Base-by-base conservation (phyloP, 495 filamentous ascomycete species). In the Durotheca rogersii region DNA sequence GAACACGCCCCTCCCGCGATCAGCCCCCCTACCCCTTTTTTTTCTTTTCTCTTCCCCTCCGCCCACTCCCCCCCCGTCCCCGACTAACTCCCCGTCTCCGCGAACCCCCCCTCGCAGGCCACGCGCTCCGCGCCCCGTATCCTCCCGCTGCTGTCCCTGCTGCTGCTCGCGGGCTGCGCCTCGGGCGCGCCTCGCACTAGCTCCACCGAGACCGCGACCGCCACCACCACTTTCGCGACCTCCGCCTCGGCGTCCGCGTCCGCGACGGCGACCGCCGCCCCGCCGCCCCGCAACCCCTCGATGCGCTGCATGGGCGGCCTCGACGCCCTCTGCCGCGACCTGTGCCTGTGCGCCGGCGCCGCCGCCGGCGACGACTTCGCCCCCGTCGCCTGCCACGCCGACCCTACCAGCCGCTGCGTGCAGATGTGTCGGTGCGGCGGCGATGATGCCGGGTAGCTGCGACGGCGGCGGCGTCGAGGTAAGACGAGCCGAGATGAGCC, bases 281-380 rank as follows among this genome's bases (percentile, higher is more conserved):
- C 23, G 32, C 31, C 15, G 11, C n/a, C 14, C 52, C 35, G 25
- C 27, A 39, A 2, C 14, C 33, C 21, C 37, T 41, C 37, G 17
- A 59, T 62, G 59, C 17, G 34, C 1, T 62, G 59, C 55, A 29
- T 18, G 29, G 59, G 36, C 16, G 49, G 59, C 55, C 43, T 62
- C 10, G 51, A 44, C 25, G 25, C n/a, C 30, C 59, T 48, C 16
- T 62, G 59, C 43, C 29, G 45, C 15, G 43, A 46, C 47, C 23
- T 62, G 39, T 62, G 59, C 20, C 18, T 16, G 12, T 62, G 59
- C 51, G 17, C 41, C 21, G n/a, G 14, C 18, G 46, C n/a, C n/a
- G n/a, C n/a, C n/a, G n/a, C n/a, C n/a, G n/a, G n/a, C n/a, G n/a
- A n/a, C n/a, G n/a, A n/a, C n/a, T n/a, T n/a, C n/a, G n/a, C 32